Conservation (phyloP, 352 stramenopile genomes). For the Phytopythium montanum region DNA sequence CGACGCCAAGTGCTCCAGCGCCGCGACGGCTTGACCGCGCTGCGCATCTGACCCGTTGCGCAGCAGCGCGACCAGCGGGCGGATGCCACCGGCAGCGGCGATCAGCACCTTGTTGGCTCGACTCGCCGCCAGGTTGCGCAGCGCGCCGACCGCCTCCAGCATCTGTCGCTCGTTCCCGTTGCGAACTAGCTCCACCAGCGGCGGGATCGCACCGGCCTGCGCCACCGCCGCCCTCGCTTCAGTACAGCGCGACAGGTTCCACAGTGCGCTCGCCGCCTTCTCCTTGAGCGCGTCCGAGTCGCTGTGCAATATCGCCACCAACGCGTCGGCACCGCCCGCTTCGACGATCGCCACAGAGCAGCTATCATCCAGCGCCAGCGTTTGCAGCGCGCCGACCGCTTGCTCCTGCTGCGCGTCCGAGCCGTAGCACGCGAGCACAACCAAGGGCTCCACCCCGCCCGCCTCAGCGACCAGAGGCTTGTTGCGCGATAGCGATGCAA, state of each 20-base stretch:
- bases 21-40: neutral
- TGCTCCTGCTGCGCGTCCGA: neutral
- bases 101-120: slow-evolving; percentile 1
- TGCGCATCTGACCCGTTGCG: neutral
- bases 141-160: neutral
- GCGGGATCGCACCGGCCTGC: neutral
- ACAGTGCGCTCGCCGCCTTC: neutral
- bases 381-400: neutral
- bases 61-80: neutral
- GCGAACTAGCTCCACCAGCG: slow-evolving; percentile 1
- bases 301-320: neutral
- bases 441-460: neutral
- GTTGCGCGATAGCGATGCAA: neutral
- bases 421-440: neutral
- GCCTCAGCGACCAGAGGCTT: neutral
- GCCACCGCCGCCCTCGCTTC: neutral
- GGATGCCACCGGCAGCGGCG: neutral
- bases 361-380: neutral
- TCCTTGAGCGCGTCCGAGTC: neutral
- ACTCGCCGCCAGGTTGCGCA: neutral
- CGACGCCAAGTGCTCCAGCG: neutral
- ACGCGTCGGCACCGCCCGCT: neutral
- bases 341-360: neutral
- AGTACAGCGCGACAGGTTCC: neutral
- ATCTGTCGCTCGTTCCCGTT: neutral